These are phyloP conservation scores for Blastobotrys raffinosifermentans DNA, from an alignment of 1,139 yeast species.

Conservation along the genomic window DNA sequence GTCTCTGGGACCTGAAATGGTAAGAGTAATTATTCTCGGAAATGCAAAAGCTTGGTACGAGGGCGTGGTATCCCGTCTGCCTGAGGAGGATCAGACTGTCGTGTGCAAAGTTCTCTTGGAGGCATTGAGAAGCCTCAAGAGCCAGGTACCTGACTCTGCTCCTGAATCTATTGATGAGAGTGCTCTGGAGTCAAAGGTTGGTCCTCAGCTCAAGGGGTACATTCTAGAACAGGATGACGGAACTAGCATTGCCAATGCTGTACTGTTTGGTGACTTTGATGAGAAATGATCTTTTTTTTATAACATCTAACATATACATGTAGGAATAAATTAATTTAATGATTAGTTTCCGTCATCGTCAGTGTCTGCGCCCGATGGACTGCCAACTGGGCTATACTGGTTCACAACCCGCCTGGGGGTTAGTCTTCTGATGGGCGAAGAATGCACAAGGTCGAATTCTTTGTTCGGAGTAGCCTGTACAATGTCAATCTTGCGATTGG, in stretches of 20 bases:
- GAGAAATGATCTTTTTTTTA: conserved; percentile 5
- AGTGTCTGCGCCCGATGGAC: too few relatives aligned
- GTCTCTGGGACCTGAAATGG: conserved; percentile 82
- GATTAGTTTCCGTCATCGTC: too few relatives aligned
- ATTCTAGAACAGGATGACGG: conserved; percentile 52
- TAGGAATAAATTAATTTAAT: too few relatives aligned
- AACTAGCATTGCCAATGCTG: conserved; percentile 53
- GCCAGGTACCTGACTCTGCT: conserved; percentile 19
- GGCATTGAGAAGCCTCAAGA: conserved; percentile 28
- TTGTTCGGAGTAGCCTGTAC: too few relatives aligned
- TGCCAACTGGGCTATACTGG: too few relatives aligned
- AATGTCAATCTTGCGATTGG: too few relatives aligned
- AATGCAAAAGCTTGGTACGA: conserved; percentile 71
- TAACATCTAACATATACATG: conserved; percentile 1
- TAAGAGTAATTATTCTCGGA: conserved; percentile 77
- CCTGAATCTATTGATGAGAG: conserved; percentile 27
- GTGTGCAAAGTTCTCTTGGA: conserved; percentile 27
- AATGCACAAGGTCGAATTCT: too few relatives aligned
- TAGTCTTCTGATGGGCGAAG: too few relatives aligned
- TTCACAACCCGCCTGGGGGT: too few relatives aligned
- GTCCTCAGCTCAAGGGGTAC: conserved; percentile 49
- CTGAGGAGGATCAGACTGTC: conserved; percentile 23
- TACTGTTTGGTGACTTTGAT: conserved; percentile 64
- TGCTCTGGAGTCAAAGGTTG: conserved; percentile 53
- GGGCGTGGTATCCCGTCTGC: conserved; percentile 27